Evolutionary conservation across 106 monocot genomes (phyloP).

Genomic region (Dendrobium officinale): DNA sequence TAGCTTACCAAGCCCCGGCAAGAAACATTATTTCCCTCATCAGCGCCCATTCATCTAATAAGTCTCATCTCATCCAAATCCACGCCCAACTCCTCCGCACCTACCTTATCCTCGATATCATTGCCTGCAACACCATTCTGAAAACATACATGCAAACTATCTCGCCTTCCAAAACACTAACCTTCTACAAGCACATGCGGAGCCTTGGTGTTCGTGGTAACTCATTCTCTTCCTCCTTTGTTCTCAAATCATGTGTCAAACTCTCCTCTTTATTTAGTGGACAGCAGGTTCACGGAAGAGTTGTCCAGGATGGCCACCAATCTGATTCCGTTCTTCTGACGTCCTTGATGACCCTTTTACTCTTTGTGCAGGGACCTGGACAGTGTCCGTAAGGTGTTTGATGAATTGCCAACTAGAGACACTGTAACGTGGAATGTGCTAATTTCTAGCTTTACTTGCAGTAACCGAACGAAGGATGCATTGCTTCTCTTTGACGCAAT

Average conservation of each 20-base stretch:
- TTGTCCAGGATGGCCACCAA: constrained; percentile 42
- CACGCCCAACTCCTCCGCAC: constrained; percentile 48
- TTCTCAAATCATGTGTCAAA: constrained; percentile 41
- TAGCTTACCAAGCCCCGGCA: not conserved
- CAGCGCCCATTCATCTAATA: constrained; percentile 9
- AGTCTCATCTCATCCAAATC: constrained; percentile 31
- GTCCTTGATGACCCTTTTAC: constrained; percentile 55
- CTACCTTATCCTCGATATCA: constrained; percentile 16
- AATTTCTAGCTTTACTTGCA: constrained; percentile 46
- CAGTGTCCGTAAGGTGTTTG: constrained; percentile 7
- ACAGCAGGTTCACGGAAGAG: constrained; percentile 43
- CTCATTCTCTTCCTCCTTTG: constrained; percentile 43
- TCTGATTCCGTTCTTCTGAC: constrained; percentile 53
- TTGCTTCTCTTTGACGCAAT: constrained; percentile 53
- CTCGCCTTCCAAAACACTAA: constrained; percentile 23
- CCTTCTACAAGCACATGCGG: constrained; percentile 37
- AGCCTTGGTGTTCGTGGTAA: constrained; percentile 22
- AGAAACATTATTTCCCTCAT: constrained; percentile 14
- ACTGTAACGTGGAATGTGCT: constrained; percentile 66
- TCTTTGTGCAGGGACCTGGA: constrained; percentile 10
- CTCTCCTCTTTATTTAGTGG: constrained; percentile 20
- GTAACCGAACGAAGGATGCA: constrained; percentile 42
- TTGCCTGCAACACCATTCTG: constrained; percentile 45
- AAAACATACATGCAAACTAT: constrained; percentile 19
- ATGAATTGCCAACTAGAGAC: not conserved